Conservation (phyloP, 2,329 filamentous ascomycete species). For the Neoascochyta sp. region DNA sequence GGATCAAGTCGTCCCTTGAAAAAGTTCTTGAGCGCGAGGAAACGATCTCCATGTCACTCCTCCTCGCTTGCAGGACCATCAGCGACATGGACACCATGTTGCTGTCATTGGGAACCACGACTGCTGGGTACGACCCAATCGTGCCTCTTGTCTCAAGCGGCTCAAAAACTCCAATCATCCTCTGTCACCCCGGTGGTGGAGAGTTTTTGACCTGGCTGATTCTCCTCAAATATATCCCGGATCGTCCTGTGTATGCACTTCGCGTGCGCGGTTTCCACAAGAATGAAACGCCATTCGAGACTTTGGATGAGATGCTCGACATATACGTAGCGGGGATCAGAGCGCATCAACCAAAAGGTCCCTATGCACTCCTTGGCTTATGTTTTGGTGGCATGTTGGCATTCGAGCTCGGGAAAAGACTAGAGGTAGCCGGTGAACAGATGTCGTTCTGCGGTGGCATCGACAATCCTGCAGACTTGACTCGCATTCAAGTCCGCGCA, state of each 20-base stretch:
- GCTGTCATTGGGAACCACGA: conserved; percentile 3
- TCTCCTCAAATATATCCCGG: conserved; percentile 38
- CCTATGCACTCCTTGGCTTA: conserved; percentile 53
- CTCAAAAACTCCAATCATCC: conserved; percentile 3
- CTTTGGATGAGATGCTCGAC: conserved; percentile 41
- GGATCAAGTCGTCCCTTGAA: conserved; percentile 7
- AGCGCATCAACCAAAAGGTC: conserved; percentile 45
- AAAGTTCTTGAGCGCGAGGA: conserved; percentile 3
- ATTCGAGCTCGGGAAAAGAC: conserved; percentile 41
- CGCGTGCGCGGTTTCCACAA: conserved; percentile 44
- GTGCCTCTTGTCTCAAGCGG: conserved; percentile 5
- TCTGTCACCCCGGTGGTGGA: conserved; percentile 37
- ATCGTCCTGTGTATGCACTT: conserved; percentile 48
- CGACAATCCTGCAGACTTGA: conserved; percentile 6
- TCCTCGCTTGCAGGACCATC: conserved; percentile 4
- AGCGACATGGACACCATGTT: conserved; percentile 4
- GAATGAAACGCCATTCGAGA: conserved; percentile 36
- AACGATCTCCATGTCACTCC: conserved; percentile 3
- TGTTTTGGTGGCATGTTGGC: conserved; percentile 50
- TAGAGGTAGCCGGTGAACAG: conserved; percentile 2
- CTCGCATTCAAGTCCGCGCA: conserved; percentile 4
- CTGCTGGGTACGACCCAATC: conserved; percentile 6
- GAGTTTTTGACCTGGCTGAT: conserved; percentile 40
- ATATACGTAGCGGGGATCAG: conserved; percentile 45
- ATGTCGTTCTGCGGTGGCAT: conserved; percentile 7